Evolutionary conservation across 1,284 basidiomycete species (phyloP).

Genomic region (Polyporus tsugae): DNA sequence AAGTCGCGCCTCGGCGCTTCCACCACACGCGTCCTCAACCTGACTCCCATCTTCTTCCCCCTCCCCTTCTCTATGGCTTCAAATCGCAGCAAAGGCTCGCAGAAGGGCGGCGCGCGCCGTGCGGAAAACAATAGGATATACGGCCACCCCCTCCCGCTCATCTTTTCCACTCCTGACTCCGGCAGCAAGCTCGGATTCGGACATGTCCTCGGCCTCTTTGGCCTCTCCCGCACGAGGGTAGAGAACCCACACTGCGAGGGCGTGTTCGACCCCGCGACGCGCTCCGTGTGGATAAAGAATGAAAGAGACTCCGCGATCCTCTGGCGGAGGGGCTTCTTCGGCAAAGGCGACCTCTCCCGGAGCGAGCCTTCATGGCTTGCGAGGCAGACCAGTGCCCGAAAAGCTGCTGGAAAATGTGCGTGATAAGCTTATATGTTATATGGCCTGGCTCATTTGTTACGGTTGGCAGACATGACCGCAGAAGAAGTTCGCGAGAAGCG

Average conservation of each 20-base stretch:
- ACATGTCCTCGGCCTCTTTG: slow-evolving; percentile 60
- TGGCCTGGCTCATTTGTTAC: background rate
- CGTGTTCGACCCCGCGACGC: slow-evolving; percentile 74
- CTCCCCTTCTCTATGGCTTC: slow-evolving; percentile 50
- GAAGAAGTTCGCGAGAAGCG: slow-evolving; percentile 91
- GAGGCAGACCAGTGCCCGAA: slow-evolving; percentile 73
- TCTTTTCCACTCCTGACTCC: slow-evolving; percentile 54
- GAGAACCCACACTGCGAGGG: slow-evolving; percentile 74
- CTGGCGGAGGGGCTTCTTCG: slow-evolving; percentile 96
- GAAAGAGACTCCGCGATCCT: slow-evolving; percentile 70
- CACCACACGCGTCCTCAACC: background rate
- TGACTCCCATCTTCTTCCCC: slow-evolving; percentile 10
- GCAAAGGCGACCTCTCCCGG: slow-evolving; percentile 92
- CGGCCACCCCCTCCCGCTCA: slow-evolving; percentile 67
- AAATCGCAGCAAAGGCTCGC: slow-evolving; percentile 43
- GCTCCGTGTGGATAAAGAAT: slow-evolving; percentile 83
- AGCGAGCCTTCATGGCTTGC: slow-evolving; percentile 95
- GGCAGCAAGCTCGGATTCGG: slow-evolving; percentile 45
- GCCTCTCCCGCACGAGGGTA: slow-evolving; percentile 55
- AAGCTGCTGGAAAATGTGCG: slow-evolving; percentile 63
- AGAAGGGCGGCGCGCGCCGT: slow-evolving; percentile 61
- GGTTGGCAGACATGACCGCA: slow-evolving; percentile 67
- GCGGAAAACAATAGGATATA: slow-evolving; percentile 74
- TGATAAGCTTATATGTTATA: background rate
- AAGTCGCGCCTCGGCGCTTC: slow-evolving; percentile 10